Evolutionary conservation across 2,329 filamentous ascomycete genomes (phyloP).

Genomic region (Geosmithia morbida): DNA sequence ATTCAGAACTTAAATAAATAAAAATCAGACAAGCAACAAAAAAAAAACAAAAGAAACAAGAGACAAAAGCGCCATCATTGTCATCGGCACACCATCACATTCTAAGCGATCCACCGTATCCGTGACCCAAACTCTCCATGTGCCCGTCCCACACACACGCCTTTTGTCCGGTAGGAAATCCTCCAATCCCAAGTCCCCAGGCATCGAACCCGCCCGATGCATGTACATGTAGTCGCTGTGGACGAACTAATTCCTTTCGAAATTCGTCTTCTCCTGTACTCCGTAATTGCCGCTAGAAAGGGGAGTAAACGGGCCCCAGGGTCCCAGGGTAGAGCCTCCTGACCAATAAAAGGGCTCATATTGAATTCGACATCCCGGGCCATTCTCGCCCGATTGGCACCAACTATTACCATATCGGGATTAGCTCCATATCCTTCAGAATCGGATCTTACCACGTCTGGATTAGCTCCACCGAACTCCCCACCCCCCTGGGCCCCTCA

Average conservation of each 20-base stretch:
- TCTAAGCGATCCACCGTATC: no score
- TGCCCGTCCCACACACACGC: neutral
- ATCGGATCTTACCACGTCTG: no score
- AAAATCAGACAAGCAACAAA: neutral
- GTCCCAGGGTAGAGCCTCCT: neutral
- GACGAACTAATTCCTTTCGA: neutral
- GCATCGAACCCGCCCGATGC: no score
- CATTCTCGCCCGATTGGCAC: conserved; percentile 9
- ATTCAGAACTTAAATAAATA: neutral
- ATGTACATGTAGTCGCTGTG: neutral
- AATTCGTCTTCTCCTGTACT: neutral
- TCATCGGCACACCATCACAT: no score
- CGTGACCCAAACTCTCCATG: no score
- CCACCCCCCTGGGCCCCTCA: no score
- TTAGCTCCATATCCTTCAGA: conserved; percentile 2
- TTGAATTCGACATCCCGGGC: conserved; percentile 8
- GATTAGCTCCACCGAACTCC: no score
- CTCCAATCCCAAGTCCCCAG: no score
- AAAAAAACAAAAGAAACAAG: neutral
- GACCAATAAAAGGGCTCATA: neutral
- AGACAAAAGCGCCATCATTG: neutral
- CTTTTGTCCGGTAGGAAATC: neutral
- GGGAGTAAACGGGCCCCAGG: neutral
- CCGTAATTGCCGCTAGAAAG: neutral
- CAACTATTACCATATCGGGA: conserved; percentile 4